Percentiles rank a stretch among this genome's conserved stretches.
Evolutionary conservation across 2,329 filamentous ascomycete species (phyloP).

Genomic region (Fusarium annulatum): DNA sequence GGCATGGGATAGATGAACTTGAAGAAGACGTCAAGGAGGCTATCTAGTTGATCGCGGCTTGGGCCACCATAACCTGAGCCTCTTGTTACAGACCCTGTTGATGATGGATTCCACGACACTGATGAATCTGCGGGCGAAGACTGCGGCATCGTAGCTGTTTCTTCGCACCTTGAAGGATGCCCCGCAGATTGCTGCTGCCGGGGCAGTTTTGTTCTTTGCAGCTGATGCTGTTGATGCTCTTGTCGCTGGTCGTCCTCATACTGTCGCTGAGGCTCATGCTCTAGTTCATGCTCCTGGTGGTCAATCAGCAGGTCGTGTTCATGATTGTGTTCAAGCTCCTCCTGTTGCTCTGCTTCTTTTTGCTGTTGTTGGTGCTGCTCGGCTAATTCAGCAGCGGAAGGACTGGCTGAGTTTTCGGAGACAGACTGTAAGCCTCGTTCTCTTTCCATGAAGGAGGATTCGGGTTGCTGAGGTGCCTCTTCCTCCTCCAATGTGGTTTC

Average conservation of each 20-base stretch:
- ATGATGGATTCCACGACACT: neutral
- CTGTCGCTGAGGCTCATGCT: neutral
- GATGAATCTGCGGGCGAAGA: neutral
- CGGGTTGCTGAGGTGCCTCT: neutral
- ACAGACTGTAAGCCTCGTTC: neutral
- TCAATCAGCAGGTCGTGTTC: neutral
- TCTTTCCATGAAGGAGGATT: neutral
- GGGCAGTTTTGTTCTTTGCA: fast-evolving
- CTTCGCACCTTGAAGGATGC: neutral
- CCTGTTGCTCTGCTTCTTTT: neutral
- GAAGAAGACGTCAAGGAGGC: neutral
- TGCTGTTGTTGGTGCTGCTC: neutral
- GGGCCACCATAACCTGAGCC: neutral
- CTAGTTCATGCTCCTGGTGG: neutral
- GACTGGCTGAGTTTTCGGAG: neutral
- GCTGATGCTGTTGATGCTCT: neutral
- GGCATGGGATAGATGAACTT: neutral
- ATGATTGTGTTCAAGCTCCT: neutral
- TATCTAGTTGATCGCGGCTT: neutral
- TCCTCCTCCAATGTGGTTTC: neutral
- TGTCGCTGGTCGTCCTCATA: neutral
- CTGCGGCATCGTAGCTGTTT: neutral
- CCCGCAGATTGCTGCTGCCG: neutral
- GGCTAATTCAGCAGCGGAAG: neutral
- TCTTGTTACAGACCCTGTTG: neutral